Percentiles rank a stretch among this genome's conserved stretches.
Evolutionary conservation across 192 early-diverging fungal species (phyloP).

Genomic region (Dispira simplex): DNA sequence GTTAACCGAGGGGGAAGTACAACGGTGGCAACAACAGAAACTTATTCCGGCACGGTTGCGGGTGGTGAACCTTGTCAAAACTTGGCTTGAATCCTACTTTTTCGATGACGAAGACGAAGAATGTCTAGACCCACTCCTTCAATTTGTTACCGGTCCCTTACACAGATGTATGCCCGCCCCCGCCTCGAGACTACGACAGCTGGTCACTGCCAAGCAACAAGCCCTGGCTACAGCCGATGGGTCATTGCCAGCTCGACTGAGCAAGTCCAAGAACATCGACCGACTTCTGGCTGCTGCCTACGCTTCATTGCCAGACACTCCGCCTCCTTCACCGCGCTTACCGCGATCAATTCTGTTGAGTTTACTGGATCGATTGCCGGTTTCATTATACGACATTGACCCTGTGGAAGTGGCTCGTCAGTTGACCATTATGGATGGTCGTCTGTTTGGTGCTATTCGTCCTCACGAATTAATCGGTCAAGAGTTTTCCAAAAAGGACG

Average conservation of each 20-base stretch:
- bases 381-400: conserved; percentile 35
- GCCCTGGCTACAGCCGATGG: not conserved
- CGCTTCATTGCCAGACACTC: conserved; percentile 1
- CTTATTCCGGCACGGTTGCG: conserved; percentile 45
- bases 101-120: conserved; percentile 30
- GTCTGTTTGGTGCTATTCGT: conserved; percentile 45
- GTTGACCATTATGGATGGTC: conserved; percentile 64
- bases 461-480: conserved; percentile 59
- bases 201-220: not conserved
- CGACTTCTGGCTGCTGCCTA: conserved; percentile 10
- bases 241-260: not conserved
- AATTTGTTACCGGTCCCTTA: conserved; percentile 11
- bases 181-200: conserved; percentile 1
- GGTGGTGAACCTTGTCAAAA: conserved; percentile 64
- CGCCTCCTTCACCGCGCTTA: conserved; percentile 1
- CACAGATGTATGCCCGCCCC: not conserved
- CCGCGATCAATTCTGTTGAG: conserved; percentile 13
- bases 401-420: conserved; percentile 71
- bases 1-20: conserved; percentile 31
- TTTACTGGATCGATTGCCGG: conserved; percentile 27
- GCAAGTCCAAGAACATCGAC: conserved; percentile 12
- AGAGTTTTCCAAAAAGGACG: conserved; percentile 33
- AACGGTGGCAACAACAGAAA: conserved; percentile 43
- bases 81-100: conserved; percentile 69
- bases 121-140: conserved; percentile 16